Evolutionary conservation across 202 grass and related monocot species (phyloP), one percentile per base, ranked within the genome.

Genomic region (Musa balbisiana): DNA sequence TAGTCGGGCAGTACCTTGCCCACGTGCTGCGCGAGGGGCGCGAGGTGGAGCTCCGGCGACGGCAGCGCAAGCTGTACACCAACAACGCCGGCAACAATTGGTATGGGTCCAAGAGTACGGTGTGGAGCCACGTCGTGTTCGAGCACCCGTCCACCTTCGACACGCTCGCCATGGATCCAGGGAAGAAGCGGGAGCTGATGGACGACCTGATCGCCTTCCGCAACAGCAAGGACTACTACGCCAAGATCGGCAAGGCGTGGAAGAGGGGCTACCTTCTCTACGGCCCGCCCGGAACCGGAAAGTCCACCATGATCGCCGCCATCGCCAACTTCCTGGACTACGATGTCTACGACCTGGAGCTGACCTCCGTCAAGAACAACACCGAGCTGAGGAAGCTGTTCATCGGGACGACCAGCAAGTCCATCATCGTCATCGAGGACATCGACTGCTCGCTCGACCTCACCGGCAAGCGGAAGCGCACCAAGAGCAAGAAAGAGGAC

Each of bases 371-470:
- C 52, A 71, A 82, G 59, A 69, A 51, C 70, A 91, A 91, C 74
- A 69, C 68, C 8, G 74, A 87, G 73, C 78, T 91, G 3, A 65
- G 85, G n/a, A 91, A 82, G 78, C 23, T 91, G 2, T 87, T 87
- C 73, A 71, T 74, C 50, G 83, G 83, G 70, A 91, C 89, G 20
- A 87, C 83, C 3, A 49, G 74, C 53, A 91, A 81, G 51, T 91
- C 88, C n/a, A 85, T 91, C 23, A 81, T 91, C 53, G 85, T 91
- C 27, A 87, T 91, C 73, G 85, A 91, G 82, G 82, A 91, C 70
- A 85, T 87, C 74, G 88, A 91, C 62, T 72, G 85, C 79, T 85
- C 88, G 3, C 79, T 91, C n/a, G 68, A 87, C 51, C 73, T 85
- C 14, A 76, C 80, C 9, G 85, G 85, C 19, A 58, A 82, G 11